These are phyloP conservation scores for Seiridium cupressi DNA, from an alignment of 2,329 filamentous ascomycete species.

Conservation along the genomic window DNA sequence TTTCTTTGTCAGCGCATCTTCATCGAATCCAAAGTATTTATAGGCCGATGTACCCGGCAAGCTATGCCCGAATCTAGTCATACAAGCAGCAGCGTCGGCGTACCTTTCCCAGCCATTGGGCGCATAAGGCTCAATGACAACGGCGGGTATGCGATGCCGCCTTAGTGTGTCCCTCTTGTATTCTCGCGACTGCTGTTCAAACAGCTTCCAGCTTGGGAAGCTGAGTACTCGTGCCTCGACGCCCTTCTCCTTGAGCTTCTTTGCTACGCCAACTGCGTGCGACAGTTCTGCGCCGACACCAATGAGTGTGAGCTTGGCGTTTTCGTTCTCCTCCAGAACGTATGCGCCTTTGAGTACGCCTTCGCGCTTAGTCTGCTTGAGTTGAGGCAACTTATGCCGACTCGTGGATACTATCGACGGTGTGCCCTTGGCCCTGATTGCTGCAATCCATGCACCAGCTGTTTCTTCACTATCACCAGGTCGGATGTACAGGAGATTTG, in stretches of 20 bases:
- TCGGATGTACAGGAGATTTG: constrained; percentile 51
- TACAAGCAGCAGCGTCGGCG: constrained; percentile 52
- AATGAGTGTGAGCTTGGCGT: constrained; percentile 36
- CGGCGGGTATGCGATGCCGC: constrained; percentile 41
- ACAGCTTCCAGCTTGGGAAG: constrained; percentile 43
- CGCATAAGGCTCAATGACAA: constrained; percentile 61
- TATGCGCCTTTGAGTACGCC: constrained; percentile 38
- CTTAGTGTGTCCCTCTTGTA: constrained; percentile 45
- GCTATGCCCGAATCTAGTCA: constrained; percentile 55
- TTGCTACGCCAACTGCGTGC: constrained; percentile 41
- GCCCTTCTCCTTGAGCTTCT: constrained; percentile 31
- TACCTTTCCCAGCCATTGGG: constrained; percentile 60
- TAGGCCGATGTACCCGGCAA: constrained; percentile 54
- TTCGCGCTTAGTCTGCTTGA: constrained; percentile 29
- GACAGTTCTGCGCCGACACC: constrained; percentile 35
- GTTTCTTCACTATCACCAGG: constrained; percentile 52
- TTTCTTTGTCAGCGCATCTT: constrained; percentile 2
- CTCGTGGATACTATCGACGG: constrained; percentile 43
- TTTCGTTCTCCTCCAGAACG: constrained; percentile 28
- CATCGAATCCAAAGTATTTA: constrained; percentile 54
- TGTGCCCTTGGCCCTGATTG: constrained; percentile 29
- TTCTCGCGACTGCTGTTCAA: constrained; percentile 38
- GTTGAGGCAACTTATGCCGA: constrained; percentile 36
- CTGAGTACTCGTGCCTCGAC: constrained; percentile 39
- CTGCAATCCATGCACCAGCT: constrained; percentile 41